These are phyloP conservation scores for Phlebiopsis gigantea DNA, from an alignment of 768 basidiomycete genomes.

Conservation along the genomic window DNA sequence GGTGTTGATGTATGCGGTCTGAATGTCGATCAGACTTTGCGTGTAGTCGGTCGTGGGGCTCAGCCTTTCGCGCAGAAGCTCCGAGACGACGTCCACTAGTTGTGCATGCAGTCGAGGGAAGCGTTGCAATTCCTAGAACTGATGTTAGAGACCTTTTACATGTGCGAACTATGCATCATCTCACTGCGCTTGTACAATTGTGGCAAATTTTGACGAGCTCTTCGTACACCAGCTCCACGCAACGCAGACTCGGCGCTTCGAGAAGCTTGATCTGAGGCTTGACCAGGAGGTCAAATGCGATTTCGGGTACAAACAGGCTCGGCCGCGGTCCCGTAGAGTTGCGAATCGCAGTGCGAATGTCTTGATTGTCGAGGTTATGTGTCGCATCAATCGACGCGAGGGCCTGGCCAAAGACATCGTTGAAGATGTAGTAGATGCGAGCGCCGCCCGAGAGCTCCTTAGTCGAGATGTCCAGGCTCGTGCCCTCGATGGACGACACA, in stretches of 20 bases:
- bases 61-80: constrained; percentile 88
- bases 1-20: constrained; percentile 98
- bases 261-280: constrained; percentile 98
- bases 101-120: constrained; percentile 93
- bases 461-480: constrained; percentile 92
- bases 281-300: constrained; percentile 93
- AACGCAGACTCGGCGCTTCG: constrained; percentile 90
- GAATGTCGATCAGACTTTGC: constrained; percentile 91
- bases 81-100: constrained; percentile 94
- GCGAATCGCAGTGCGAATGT: constrained; percentile 96
- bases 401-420: constrained; percentile 94
- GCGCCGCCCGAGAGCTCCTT: constrained; percentile 98
- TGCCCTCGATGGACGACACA: constrained; percentile 94
- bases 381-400: constrained; percentile 88
- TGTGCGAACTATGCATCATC: constrained; percentile 20
- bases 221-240: constrained; percentile 97
- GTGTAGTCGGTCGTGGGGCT: constrained; percentile 98
- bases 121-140: constrained; percentile 79
- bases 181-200: constrained; percentile 87
- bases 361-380: constrained; percentile 84
- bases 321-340: constrained; percentile 97
- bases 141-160: neutral
- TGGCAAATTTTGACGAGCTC: constrained; percentile 99
- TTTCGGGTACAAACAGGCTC: constrained; percentile 94
- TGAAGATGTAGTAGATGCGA: constrained; percentile 99